These are phyloP conservation scores for Phytomonas francai DNA, from an alignment of 208 protist genomes.

Conservation along the genomic window DNA sequence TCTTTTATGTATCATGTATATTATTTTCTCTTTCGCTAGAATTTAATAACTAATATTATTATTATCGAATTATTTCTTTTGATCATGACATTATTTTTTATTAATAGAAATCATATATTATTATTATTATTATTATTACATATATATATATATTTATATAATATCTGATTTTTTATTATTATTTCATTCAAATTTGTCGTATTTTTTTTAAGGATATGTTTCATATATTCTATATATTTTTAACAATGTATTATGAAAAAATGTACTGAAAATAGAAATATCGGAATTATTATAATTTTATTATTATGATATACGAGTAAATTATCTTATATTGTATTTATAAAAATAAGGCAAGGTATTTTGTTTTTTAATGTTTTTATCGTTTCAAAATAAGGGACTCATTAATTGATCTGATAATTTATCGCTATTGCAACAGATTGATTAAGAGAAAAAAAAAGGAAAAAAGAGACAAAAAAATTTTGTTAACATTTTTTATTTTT, in stretches of 20 bases:
- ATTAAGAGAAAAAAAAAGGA: constrained; percentile 1
- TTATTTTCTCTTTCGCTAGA: too few relatives aligned
- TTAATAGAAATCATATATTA: too few relatives aligned
- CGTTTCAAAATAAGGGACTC: background rate
- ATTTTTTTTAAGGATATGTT: background rate
- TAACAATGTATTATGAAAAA: constrained; percentile 1
- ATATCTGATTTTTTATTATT: constrained; percentile 4
- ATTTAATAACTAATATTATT: too few relatives aligned
- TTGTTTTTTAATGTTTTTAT: constrained; percentile 3
- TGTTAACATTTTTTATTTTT: constrained; percentile 2
- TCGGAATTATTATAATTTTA: constrained; percentile 3
- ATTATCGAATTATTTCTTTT: too few relatives aligned
- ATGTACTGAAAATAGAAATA: background rate
- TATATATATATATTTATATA: constrained; percentile 8
- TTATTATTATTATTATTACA: constrained; percentile 13
- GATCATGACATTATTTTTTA: too few relatives aligned
- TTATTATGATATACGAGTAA: background rate
- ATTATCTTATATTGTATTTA: background rate
- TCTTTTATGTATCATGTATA: too few relatives aligned
- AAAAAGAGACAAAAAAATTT: constrained; percentile 1
- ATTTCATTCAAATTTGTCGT: background rate
- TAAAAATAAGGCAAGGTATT: background rate
- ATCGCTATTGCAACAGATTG: background rate
- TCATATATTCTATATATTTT: background rate
- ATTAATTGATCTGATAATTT: background rate